These are phyloP conservation scores for Neofusicoccum parvum DNA, from an alignment of 2,329 filamentous ascomycete genomes.

Conservation along the genomic window DNA sequence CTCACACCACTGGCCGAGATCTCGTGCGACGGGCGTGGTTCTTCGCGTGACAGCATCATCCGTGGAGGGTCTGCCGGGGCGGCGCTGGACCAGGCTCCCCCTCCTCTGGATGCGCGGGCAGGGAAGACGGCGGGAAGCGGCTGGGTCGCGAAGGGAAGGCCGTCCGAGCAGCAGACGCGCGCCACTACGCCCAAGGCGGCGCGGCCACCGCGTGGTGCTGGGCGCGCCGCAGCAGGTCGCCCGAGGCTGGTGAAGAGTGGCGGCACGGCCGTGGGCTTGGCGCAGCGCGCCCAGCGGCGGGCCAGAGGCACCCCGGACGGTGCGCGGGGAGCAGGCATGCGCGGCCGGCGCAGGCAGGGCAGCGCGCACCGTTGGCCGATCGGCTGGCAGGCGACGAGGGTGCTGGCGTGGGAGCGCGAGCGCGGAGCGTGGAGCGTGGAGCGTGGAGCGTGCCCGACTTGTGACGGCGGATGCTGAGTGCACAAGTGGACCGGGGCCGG, in stretches of 20 bases:
- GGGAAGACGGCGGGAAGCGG: not conserved
- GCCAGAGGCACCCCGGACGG: not conserved
- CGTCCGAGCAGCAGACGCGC: conserved; percentile 2
- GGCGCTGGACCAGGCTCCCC: not conserved
- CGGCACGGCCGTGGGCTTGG: not conserved
- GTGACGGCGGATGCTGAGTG: conserved; percentile 18
- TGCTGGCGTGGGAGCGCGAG: too few relatives aligned
- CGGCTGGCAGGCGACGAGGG: not conserved
- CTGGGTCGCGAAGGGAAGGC: conserved; percentile 7
- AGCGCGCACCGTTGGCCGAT: conserved; percentile 15
- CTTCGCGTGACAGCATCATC: conserved; percentile 13
- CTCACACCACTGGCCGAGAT: conserved; percentile 15
- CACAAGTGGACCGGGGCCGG: conserved; percentile 14
- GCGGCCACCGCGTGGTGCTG: conserved; percentile 1
- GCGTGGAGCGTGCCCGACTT: not conserved
- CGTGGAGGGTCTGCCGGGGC: not conserved
- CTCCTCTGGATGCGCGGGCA: conserved; percentile 5
- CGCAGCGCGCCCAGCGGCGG: not conserved
- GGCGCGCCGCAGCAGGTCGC: not conserved
- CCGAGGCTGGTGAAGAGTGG: not conserved
- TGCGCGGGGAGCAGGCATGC: not conserved
- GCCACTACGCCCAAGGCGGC: conserved; percentile 16
- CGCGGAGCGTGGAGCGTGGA: not conserved
- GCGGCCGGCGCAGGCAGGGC: not conserved
- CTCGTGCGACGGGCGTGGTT: conserved; percentile 7